A percentile compares a stretch with the other conserved stretches of the same genome.
These are phyloP conservation scores for Cryptococcus sp. DNA, from an alignment of 1,284 basidiomycete species.

Conservation along the genomic window DNA sequence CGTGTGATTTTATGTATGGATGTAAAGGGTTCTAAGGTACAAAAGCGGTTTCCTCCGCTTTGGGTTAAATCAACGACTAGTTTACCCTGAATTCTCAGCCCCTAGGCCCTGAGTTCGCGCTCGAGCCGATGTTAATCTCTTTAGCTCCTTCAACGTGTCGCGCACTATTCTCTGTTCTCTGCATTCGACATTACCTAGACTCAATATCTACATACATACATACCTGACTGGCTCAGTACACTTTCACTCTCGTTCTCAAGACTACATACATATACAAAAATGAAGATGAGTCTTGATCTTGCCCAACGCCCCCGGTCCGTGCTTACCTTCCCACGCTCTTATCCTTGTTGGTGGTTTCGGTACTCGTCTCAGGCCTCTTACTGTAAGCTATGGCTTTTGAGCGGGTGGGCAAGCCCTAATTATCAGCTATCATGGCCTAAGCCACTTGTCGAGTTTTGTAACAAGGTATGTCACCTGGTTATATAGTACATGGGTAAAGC, in stretches of 20 bases:
- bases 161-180: not conserved
- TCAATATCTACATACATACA: not conserved
- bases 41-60: not conserved
- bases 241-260: conserved; percentile 1
- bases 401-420: too few species aligned
- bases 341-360: conserved; percentile 54
- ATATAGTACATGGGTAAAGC: not conserved
- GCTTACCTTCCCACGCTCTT: conserved; percentile 43
- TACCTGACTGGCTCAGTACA: conserved; percentile 1
- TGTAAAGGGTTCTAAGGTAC: too few species aligned
- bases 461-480: conserved; percentile 42
- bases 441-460: conserved; percentile 54
- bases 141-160: not conserved
- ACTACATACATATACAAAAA: conserved; percentile 13
- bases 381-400: too few species aligned
- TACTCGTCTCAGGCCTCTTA: conserved; percentile 53
- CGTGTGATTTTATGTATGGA: too few species aligned
- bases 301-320: not conserved
- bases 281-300: conserved; percentile 39
- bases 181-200: not conserved
- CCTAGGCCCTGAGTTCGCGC: not conserved
- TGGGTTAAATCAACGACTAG: not conserved
- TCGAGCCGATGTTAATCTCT: conserved; percentile 1
- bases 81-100: not conserved
- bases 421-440: conserved; percentile 50